These are phyloP conservation scores for Aureobasidium sp. DNA, from an alignment of 2,329 filamentous ascomycete species.

Conservation along the genomic window DNA sequence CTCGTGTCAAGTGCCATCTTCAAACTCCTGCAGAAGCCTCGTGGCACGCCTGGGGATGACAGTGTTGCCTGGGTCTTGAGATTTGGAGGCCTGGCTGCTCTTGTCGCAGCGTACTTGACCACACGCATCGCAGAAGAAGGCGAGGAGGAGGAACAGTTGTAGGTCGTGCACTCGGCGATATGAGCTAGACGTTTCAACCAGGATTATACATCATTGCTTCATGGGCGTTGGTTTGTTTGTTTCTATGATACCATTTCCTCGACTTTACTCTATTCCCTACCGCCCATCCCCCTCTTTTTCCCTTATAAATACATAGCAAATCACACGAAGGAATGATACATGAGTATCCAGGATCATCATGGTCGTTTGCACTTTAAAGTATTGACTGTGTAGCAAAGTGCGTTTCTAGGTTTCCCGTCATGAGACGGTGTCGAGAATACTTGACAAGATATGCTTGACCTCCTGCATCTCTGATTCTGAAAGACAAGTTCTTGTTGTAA, in stretches of 20 bases:
- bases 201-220: not conserved
- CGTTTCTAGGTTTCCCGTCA: no score
- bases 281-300: not conserved
- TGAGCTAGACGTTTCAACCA: not conserved
- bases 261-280: not conserved
- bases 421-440: not conserved
- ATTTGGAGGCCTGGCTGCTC: constrained; percentile 70
- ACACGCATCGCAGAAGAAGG: constrained; percentile 57
- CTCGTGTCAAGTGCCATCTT: constrained; percentile 80
- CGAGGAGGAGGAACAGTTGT: constrained; percentile 4
- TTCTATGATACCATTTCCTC: not conserved
- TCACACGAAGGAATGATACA: not conserved
- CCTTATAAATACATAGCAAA: not conserved
- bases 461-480: not conserved
- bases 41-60: constrained; percentile 75
- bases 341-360: not conserved
- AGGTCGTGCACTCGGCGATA: not conserved
- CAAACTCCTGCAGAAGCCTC: constrained; percentile 75
- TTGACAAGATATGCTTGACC: not conserved
- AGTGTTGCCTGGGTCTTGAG: constrained; percentile 83
- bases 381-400: not conserved
- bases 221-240: not conserved
- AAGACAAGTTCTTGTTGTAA: not conserved
- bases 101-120: constrained; percentile 70
- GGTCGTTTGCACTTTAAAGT: not conserved